A percentile compares a stretch with the other conserved stretches of the same genome.
Evolutionary conservation across 345 rosid genomes (phyloP).

Genomic region (Chamaenerion angustifolium): DNA sequence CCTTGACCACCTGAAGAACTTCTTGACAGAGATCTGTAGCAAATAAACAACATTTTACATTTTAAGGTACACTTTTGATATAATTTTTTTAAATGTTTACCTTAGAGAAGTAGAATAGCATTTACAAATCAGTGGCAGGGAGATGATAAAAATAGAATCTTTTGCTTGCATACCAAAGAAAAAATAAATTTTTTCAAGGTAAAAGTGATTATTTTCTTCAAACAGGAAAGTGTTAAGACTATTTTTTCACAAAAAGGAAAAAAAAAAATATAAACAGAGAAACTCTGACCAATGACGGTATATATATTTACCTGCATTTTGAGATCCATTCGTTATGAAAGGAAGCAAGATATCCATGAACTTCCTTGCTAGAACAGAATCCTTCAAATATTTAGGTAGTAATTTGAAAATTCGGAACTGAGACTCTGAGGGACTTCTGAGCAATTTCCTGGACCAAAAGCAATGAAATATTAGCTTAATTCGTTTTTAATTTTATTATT

Average conservation of each 20-base stretch:
- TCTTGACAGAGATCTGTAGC: conserved; percentile 44
- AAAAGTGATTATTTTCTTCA: too few species aligned
- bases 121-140: too few species aligned
- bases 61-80: too few species aligned
- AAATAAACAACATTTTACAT: neutral
- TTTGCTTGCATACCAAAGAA: too few species aligned
- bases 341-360: conserved; percentile 65
- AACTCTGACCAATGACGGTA: too few species aligned
- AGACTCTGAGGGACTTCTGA: conserved; percentile 49
- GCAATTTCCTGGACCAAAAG: conserved; percentile 40
- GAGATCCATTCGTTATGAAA: conserved; percentile 33
- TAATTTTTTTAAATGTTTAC: too few species aligned
- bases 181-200: too few species aligned
- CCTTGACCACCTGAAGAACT: conserved; percentile 46
- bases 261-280: too few species aligned
- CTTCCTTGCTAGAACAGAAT: conserved; percentile 31
- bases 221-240: neutral
- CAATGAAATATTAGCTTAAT: conserved; percentile 1
- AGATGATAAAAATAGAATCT: too few species aligned
- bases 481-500: neutral
- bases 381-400: conserved; percentile 44
- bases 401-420: conserved; percentile 51
- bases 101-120: too few species aligned
- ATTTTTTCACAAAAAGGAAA: too few species aligned
- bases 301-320: conserved; percentile 42